A percentile compares a stretch with the other conserved stretches of the same genome.
Evolutionary conservation across 495 filamentous ascomycete genomes (phyloP).

Genomic region (Endocarpon pusillum): DNA sequence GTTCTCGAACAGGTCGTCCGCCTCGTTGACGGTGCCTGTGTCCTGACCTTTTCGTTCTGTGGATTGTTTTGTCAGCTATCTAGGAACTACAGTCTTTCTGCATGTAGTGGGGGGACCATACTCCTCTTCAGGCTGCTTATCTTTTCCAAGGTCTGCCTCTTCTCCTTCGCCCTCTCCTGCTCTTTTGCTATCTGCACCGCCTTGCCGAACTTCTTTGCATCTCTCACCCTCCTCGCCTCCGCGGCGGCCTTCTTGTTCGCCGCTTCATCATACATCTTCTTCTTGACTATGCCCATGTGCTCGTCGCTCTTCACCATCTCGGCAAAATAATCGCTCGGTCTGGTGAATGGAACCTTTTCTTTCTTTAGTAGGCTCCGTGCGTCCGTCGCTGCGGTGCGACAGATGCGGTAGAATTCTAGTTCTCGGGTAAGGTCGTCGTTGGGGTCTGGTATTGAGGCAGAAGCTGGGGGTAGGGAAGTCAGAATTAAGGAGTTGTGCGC

Average conservation of each 20-base stretch:
- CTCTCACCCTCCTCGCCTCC: slow-evolving; percentile 79
- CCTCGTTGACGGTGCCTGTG: slow-evolving; percentile 45
- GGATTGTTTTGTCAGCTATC: slow-evolving; percentile 7
- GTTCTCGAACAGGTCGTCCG: slow-evolving; percentile 79
- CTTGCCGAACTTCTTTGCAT: slow-evolving; percentile 98
- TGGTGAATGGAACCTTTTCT: slow-evolving; percentile 68
- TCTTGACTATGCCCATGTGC: slow-evolving; percentile 92
- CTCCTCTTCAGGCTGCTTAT: slow-evolving; percentile 86
- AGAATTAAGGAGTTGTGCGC: slow-evolving; percentile 44
- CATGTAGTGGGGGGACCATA: slow-evolving; percentile 21
- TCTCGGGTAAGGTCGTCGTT: slow-evolving; percentile 83
- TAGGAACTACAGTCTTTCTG: not conserved
- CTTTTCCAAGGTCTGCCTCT: slow-evolving; percentile 82
- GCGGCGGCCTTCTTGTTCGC: slow-evolving; percentile 79
- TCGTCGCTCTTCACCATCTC: slow-evolving; percentile 98
- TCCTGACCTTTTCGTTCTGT: slow-evolving; percentile 72
- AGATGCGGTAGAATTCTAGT: slow-evolving; percentile 84
- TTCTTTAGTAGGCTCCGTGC: slow-evolving; percentile 59
- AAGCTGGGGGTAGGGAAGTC: slow-evolving; percentile 25
- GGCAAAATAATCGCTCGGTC: slow-evolving; percentile 88
- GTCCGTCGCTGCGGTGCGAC: slow-evolving; percentile 54
- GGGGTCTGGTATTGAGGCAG: slow-evolving; percentile 54
- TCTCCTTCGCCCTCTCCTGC: slow-evolving; percentile 80
- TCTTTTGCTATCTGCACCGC: slow-evolving; percentile 93
- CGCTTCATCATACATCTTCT: slow-evolving; percentile 82